Percentiles rank a stretch among this genome's conserved stretches.
phyloP scores from a whole-genome alignment of 2,329 filamentous ascomycete genomes.

The Paraphaeosphaeria sporulosa region DNA sequence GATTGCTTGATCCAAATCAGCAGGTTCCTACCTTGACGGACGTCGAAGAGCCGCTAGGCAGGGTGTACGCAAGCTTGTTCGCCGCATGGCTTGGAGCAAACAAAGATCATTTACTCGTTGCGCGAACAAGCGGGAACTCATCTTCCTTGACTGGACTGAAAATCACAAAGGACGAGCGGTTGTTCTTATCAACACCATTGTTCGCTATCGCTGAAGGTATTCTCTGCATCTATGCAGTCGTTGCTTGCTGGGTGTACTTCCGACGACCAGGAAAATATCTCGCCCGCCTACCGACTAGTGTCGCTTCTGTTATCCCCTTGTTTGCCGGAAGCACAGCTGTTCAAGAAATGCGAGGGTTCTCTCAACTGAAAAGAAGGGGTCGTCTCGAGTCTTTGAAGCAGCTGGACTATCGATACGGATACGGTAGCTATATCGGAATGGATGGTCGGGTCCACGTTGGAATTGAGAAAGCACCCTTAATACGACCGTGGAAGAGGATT shows the following conservation, averaged over 20 bases:
- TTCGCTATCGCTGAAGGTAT: slow-evolving; percentile 57
- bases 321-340: slow-evolving; percentile 58
- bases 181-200: slow-evolving; percentile 59
- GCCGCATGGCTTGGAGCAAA: slow-evolving; percentile 56
- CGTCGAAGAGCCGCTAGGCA: slow-evolving; percentile 28
- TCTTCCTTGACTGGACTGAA: slow-evolving; percentile 5
- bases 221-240: slow-evolving; percentile 54
- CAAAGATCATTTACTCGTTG: slow-evolving; percentile 47
- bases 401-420: slow-evolving; percentile 49
- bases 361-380: slow-evolving; percentile 24
- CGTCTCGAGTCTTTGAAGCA: slow-evolving; percentile 25
- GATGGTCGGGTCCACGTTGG: slow-evolving; percentile 60
- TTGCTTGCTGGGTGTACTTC: slow-evolving; percentile 55
- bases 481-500: slow-evolving; percentile 12
- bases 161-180: slow-evolving; percentile 37
- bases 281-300: slow-evolving; percentile 60
- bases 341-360: slow-evolving; percentile 42
- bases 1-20: slow-evolving; percentile 46
- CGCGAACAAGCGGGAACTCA: no score
- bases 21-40: slow-evolving; percentile 43
- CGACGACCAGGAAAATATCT: slow-evolving; percentile 54
- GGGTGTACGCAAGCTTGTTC: slow-evolving; percentile 51
- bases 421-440: slow-evolving; percentile 57
- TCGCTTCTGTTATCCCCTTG: slow-evolving; percentile 58
- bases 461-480: slow-evolving; percentile 58